Evolutionary conservation across 1,284 basidiomycete genomes (phyloP), one percentile per base, ranked within the genome.

Genomic region (Ceratobasidium sp.): DNA sequence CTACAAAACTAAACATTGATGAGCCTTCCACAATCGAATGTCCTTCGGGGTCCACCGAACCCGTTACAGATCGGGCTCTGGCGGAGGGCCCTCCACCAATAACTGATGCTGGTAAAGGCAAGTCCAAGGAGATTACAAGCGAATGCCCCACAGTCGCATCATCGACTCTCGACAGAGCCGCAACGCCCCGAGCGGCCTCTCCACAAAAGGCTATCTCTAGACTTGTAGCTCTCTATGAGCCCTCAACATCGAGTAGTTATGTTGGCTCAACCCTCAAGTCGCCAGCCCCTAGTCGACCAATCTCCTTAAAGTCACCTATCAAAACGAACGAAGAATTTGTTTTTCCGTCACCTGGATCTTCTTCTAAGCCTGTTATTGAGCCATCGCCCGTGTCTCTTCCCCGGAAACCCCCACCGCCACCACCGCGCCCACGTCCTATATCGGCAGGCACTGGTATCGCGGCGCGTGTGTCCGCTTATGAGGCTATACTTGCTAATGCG

Each of bases 381-480:
- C 21, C 41, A 32, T 16, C 21, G 12, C 30, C 26, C 18, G 52
- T 30, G 32, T n/a, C 50, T 1, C 9, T 52, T 30, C 39, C n/a
- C 14, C 53, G 67, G 3, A 53, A 53, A 8, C 67, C 67, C 10
- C 67, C 67, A 3, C 67, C 67, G 23, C 67, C 67, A 32, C 67
- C 64, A 14, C 64, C 64, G 30, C 46, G 46, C 26, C 64, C 53
- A 9, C 67, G 39, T 5, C 41, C 32, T 18, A 39, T 53, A 32
- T 43, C 39, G 28, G 28, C 53, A 1, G 62, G 62, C 16, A 32
- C 62, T n/a, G 67, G 28, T 9, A 41, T 70, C 30, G 67, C 67
- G 48, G 67, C 67, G 41, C 67, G 67, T n/a, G 59, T 70, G 30
- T 70, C 67, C 1, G 67, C 67, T 12, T 70, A 70, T 41, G 67